Base-by-base conservation (phyloP, 768 basidiomycete species). In the Amanita inopinata region DNA sequence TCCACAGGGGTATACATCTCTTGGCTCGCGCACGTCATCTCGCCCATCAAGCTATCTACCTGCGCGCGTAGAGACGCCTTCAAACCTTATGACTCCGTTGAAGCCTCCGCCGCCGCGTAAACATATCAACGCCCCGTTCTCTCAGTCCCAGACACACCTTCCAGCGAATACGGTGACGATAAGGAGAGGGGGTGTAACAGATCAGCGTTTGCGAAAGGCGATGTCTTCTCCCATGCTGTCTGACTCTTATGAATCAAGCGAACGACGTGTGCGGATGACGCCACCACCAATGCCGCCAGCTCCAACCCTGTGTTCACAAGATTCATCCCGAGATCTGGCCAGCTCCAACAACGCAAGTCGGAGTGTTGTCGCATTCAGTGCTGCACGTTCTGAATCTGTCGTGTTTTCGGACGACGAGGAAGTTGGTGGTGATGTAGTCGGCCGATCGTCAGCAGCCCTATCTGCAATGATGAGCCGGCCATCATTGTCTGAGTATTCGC, bases 401-500 rank as follows among this genome's bases (percentile, higher is more conserved):
- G n/a, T 53, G 20, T 58, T 63, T 55, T 59, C 64, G 9, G 62
- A 74, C 50, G 68, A 74, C 32, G 56, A 58, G 14, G 46, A 44
- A 27, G 64, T 63, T 31, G 59, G 58, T 2, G 66, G 66, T 22
- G 57, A 57, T 18, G 53, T 49, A 20, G 55, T 47, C 2, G 24
- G 27, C 20, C 62, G 76, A 40, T 62, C 63, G 22, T 80, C 79
- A 1, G 58, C 77, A 46, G 66, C 73, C 14, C 49, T 76, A 34
- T 79, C 79, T 17, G 57, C 72, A 2, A 49, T 55, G 49, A 69
- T 59, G 12, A 69, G 65, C 49, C 68, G 79, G 30, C 73, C 65
- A 3, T 82, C 83, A 14, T 49, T 78, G 20, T 83, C 82, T 9
- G 74, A 78, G 41, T 80, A 81, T 56, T 79, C 81, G 7, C 76